phyloP scores from a whole-genome alignment of 768 basidiomycete species.

The Termitomyces sp. region DNA sequence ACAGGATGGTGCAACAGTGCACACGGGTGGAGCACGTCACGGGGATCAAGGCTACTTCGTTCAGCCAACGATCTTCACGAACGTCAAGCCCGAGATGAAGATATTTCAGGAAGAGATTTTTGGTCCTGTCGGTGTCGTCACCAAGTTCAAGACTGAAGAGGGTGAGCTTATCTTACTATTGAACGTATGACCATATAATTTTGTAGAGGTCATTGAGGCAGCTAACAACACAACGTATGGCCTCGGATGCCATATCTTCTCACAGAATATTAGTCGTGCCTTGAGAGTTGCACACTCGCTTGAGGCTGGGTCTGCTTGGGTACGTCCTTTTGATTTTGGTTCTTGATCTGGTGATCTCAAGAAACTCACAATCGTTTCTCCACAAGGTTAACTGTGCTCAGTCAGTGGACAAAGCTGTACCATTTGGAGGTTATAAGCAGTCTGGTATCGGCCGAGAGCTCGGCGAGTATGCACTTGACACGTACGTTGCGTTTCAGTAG shows the following conservation, averaged over 20 bases:
- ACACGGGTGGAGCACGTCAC: conserved; percentile 53
- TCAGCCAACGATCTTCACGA: conserved; percentile 63
- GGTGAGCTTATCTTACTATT: conserved; percentile 12
- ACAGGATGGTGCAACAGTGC: conserved; percentile 59
- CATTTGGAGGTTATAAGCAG: conserved; percentile 24
- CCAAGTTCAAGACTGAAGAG: conserved; percentile 62
- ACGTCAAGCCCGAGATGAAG: conserved; percentile 58
- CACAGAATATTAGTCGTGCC: conserved; percentile 17
- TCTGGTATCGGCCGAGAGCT: conserved; percentile 22
- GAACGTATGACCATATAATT: conserved; percentile 4
- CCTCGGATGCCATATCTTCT: conserved; percentile 17
- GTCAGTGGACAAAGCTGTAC: conserved; percentile 12
- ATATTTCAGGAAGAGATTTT: conserved; percentile 71
- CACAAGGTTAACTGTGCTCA: conserved; percentile 18
- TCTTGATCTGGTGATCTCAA: not conserved
- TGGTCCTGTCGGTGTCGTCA: conserved; percentile 68
- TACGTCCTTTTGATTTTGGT: not conserved
- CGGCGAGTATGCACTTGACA: conserved; percentile 22
- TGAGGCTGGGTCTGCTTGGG: conserved; percentile 19
- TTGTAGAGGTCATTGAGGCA: conserved; percentile 18
- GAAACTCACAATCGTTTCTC: not conserved
- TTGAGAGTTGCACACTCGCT: conserved; percentile 18
- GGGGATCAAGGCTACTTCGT: conserved; percentile 68
- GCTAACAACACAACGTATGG: conserved; percentile 19
- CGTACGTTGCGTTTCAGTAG: conserved; percentile 6